Evolutionary conservation across 1,139 yeast species (phyloP).

Genomic region (Pichia sp.): DNA sequence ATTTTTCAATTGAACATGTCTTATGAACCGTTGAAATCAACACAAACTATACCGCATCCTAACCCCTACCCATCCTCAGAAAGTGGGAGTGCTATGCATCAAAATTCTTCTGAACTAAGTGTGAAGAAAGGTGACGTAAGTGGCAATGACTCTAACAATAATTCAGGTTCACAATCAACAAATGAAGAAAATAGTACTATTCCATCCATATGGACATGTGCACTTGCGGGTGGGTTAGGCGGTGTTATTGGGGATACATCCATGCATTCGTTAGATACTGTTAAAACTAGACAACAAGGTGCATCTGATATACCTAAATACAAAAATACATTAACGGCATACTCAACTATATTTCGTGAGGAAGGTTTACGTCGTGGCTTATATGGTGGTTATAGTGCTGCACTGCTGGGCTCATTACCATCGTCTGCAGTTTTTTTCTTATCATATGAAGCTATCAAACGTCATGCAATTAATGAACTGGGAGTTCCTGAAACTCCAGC

Average conservation of each 20-base stretch:
- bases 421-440: constrained; percentile 90
- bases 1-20: neutral
- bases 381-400: constrained; percentile 90
- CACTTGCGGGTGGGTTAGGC: constrained; percentile 90
- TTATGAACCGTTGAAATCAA: constrained; percentile 5
- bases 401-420: constrained; percentile 86
- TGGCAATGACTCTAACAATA: neutral
- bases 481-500: constrained; percentile 73
- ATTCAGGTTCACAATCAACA: neutral
- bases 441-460: constrained; percentile 76
- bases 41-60: constrained; percentile 13
- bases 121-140: neutral
- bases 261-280: constrained; percentile 95
- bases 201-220: constrained; percentile 50
- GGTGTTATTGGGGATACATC: constrained; percentile 88
- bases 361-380: constrained; percentile 85
- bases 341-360: constrained; percentile 60
- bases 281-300: constrained; percentile 95
- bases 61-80: constrained; percentile 8
- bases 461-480: constrained; percentile 57
- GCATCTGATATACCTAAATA: constrained; percentile 67
- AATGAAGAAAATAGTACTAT: neutral
- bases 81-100: neutral
- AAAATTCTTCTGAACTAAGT: neutral
- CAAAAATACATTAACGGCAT: constrained; percentile 65